A percentile compares a stretch with the other conserved stretches of the same genome.
Conservation (phyloP, 164 flowering plant genomes). For the Malania oleifera region DNA sequence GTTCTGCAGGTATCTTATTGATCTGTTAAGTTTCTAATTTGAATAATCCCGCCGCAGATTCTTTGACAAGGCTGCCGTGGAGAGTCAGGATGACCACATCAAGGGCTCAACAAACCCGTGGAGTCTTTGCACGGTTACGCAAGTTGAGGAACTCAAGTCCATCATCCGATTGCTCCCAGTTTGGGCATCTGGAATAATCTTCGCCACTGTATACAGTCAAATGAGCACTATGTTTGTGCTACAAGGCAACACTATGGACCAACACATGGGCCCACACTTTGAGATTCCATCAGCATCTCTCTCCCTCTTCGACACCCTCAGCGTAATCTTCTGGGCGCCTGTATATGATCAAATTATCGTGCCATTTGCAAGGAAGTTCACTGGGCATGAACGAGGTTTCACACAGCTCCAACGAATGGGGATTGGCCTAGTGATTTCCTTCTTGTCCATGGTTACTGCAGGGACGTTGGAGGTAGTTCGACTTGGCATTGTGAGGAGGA, state of each 20-base stretch:
- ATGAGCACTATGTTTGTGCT: neutral
- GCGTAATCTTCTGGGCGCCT: neutral
- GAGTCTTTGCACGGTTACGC: neutral
- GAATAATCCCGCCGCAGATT: too few species aligned
- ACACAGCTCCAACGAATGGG: neutral
- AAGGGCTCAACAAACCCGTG: neutral
- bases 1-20: too few species aligned
- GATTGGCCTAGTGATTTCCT: neutral
- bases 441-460: neutral
- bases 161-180: neutral
- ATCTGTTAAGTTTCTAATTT: too few species aligned
- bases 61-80: too few species aligned
- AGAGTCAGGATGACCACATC: too few species aligned
- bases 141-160: neutral
- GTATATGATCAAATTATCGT: neutral
- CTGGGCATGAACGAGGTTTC: neutral
- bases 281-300: neutral
- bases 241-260: neutral
- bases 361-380: neutral
- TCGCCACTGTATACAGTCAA: neutral
- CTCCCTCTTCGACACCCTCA: neutral
- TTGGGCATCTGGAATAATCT: neutral
- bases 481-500: neutral
- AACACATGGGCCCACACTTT: neutral
- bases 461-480: neutral